These are phyloP conservation scores for Ampelocalamus luodianensis DNA, from an alignment of 176 grass and related monocot species.

Conservation along the genomic window DNA sequence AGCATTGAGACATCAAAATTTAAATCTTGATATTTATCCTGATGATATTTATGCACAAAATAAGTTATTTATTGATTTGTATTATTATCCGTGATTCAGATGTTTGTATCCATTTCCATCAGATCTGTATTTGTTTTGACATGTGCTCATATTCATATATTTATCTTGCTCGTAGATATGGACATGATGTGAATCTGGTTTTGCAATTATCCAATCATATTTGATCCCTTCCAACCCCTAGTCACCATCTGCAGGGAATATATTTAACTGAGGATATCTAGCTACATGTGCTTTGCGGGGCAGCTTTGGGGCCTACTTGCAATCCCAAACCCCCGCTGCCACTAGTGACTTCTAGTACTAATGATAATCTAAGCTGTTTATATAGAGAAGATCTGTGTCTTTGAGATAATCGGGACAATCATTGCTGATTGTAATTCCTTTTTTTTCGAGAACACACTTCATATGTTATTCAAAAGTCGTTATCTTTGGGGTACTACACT, in stretches of 20 bases:
- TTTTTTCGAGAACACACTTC: not conserved
- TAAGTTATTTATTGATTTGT: not conserved
- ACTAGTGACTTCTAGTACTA: not conserved
- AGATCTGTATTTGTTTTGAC: not conserved
- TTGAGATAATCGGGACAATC: not conserved
- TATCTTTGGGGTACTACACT: not conserved
- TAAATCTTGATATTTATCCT: not conserved
- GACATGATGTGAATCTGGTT: slow-evolving; percentile 7
- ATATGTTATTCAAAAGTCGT: not conserved
- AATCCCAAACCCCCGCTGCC: not conserved
- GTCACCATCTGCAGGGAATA: slow-evolving; percentile 1
- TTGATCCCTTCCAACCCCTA: not conserved
- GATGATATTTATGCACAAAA: not conserved
- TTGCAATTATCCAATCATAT: not conserved
- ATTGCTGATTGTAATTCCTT: not conserved
- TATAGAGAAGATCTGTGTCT: not conserved
- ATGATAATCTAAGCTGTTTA: not conserved
- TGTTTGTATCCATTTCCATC: not conserved
- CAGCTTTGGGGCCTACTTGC: not conserved
- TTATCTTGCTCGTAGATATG: not conserved
- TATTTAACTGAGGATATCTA: not conserved
- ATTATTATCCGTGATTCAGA: slow-evolving; percentile 7
- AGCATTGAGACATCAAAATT: not conserved
- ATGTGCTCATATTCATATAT: not conserved
- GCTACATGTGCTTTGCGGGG: slow-evolving; percentile 15